phyloP scores from a whole-genome alignment of 768 basidiomycete genomes.

The Naganishia antarctica region DNA sequence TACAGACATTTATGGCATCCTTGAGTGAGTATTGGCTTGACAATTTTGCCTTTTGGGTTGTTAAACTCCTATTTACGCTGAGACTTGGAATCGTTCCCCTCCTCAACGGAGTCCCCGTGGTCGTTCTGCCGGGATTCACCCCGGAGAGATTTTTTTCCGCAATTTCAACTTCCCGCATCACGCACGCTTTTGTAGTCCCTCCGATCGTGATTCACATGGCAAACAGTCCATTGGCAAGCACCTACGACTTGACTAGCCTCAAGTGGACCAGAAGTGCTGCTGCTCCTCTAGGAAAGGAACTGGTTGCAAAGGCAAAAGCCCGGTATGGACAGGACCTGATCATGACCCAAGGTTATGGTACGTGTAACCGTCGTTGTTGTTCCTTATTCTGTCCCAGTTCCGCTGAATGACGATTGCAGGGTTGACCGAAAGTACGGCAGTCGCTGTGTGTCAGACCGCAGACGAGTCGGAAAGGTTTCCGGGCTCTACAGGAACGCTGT shows the following conservation, averaged over 20 bases:
- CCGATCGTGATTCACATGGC: constrained; percentile 75
- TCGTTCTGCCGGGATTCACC: constrained; percentile 62
- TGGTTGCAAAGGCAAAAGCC: constrained; percentile 55
- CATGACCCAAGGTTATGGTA: constrained; percentile 22
- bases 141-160: constrained; percentile 62
- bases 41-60: background rate
- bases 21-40: constrained; percentile 3
- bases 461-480: constrained; percentile 50
- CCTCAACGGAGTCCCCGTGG: constrained; percentile 41
- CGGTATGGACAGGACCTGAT: constrained; percentile 39
- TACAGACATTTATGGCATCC: constrained; percentile 26
- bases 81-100: constrained; percentile 42
- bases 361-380: background rate
- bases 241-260: constrained; percentile 65
- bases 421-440: constrained; percentile 21
- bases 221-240: constrained; percentile 60
- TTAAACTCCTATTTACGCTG: background rate
- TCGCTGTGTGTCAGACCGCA: background rate
- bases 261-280: constrained; percentile 65
- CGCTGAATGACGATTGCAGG: background rate
- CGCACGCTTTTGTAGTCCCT: constrained; percentile 54
- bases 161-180: constrained; percentile 64
- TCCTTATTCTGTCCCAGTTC: background rate
- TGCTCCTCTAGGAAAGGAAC: constrained; percentile 67
- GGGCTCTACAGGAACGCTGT: constrained; percentile 63